Conservation (phyloP, 2,329 filamentous ascomycete species). For the Colletotrichum spaethianum region DNA sequence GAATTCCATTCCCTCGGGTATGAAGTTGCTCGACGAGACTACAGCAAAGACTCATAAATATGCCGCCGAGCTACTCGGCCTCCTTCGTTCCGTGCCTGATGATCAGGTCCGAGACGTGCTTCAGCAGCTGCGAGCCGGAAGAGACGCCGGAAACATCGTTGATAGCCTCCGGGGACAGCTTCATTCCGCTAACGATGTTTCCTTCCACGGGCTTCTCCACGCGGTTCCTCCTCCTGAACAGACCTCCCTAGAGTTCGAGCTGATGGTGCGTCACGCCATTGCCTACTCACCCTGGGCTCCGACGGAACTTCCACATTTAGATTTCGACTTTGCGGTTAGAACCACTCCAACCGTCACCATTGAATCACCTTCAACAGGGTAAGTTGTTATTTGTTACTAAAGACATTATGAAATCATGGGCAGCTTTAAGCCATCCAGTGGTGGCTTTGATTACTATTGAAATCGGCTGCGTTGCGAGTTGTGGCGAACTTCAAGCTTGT, state of each 20-base stretch:
- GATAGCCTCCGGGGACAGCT: slow-evolving; percentile 3
- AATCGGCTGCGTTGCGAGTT: neutral
- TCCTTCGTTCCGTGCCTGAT: slow-evolving; percentile 19
- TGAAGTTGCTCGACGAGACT: slow-evolving; percentile 19
- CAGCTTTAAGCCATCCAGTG: neutral
- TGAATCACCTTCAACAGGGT: slow-evolving; percentile 11
- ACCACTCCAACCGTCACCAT: neutral
- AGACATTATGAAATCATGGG: neutral
- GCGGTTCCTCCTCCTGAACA: slow-evolving; percentile 13
- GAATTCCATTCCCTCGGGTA: slow-evolving; percentile 24
- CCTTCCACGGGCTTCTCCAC: slow-evolving; percentile 1
- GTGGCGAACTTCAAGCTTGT: neutral
- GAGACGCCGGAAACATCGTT: slow-evolving; percentile 23
- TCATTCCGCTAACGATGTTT: neutral
- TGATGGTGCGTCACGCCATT: slow-evolving; percentile 30
- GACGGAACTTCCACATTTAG: slow-evolving; percentile 16
- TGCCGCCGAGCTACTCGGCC: slow-evolving; percentile 14
- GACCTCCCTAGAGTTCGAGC: slow-evolving; percentile 27
- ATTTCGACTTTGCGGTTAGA: neutral
- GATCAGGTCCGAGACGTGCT: slow-evolving; percentile 22
- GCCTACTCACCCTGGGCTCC: slow-evolving; percentile 31
- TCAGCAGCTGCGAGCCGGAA: slow-evolving; percentile 11
- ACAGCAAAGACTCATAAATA: slow-evolving; percentile 12
- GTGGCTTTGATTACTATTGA: neutral
- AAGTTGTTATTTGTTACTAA: neutral